Evolutionary conservation across 1,284 basidiomycete species (phyloP).

Genomic region (Neotropicomus parvogracilis): DNA sequence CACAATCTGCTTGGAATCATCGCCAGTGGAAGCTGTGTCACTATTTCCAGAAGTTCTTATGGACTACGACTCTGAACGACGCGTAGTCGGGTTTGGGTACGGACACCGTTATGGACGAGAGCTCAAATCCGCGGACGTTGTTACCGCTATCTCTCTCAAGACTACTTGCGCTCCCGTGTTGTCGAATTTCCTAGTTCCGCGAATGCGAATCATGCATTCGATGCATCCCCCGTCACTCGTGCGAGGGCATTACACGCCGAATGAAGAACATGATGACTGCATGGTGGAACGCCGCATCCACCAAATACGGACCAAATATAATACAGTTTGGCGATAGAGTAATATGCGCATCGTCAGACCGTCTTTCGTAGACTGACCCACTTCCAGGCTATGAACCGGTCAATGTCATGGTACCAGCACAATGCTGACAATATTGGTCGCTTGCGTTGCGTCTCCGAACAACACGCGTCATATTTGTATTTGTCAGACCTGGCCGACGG

Average conservation of each 20-base stretch:
- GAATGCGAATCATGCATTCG: conserved; percentile 99
- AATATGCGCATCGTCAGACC: no score
- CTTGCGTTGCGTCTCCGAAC: no score
- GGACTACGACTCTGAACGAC: conserved; percentile 99
- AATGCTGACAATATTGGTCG: no score
- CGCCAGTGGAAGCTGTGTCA: conserved; percentile 90
- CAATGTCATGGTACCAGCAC: no score
- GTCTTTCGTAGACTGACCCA: no score
- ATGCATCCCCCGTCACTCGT: conserved; percentile 94
- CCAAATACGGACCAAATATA: no score
- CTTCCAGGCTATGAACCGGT: no score
- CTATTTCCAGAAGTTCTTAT: conserved; percentile 90
- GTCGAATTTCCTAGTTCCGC: conserved; percentile 62
- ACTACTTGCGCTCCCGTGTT: neutral
- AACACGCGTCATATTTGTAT: no score
- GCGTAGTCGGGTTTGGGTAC: conserved; percentile 93
- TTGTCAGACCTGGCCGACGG: no score
- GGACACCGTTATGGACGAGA: conserved; percentile 98
- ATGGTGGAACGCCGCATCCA: conserved; percentile 88
- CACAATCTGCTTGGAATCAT: conserved; percentile 93
- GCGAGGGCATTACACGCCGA: conserved; percentile 96
- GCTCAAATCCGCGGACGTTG: conserved; percentile 93
- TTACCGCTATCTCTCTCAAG: conserved; percentile 66
- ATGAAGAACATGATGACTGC: conserved; percentile 99
- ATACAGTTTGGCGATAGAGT: no score